Percentiles rank a stretch among this genome's conserved stretches.
Evolutionary conservation across 495 filamentous ascomycete genomes (phyloP).

Genomic region (Aspergillus haitiensis): DNA sequence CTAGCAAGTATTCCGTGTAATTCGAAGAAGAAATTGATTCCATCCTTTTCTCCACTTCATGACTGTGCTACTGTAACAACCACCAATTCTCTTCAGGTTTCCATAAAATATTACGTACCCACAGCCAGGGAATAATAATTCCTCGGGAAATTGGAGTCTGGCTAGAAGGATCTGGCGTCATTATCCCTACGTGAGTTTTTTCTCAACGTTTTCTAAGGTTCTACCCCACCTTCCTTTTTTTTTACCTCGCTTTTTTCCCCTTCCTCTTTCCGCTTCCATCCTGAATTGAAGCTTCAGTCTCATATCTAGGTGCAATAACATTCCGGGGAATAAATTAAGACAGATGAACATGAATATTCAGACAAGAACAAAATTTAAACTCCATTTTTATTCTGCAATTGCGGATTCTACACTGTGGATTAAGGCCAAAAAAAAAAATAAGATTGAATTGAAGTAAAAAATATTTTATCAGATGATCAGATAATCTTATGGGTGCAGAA

Average conservation of each 20-base stretch:
- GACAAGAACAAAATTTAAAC: too few species aligned
- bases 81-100: background rate
- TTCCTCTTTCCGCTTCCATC: too few species aligned
- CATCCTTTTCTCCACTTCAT: background rate
- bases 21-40: background rate
- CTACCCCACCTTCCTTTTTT: too few species aligned
- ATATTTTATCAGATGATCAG: conserved; percentile 8
- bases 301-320: too few species aligned
- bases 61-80: background rate
- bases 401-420: background rate
- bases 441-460: background rate
- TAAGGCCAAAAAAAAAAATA: background rate
- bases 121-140: background rate
- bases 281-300: too few species aligned
- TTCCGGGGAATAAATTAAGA: too few species aligned
- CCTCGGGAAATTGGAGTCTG: background rate
- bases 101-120: background rate
- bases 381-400: background rate
- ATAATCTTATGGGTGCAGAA: background rate
- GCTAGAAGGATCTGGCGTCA: background rate
- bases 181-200: background rate
- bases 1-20: too few species aligned
- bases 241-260: too few species aligned
- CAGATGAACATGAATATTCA: too few species aligned
- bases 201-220: background rate